Percentiles rank a stretch among this genome's conserved stretches.
phyloP scores from a whole-genome alignment of 306 rosid species.

The Quercus cerris region DNA sequence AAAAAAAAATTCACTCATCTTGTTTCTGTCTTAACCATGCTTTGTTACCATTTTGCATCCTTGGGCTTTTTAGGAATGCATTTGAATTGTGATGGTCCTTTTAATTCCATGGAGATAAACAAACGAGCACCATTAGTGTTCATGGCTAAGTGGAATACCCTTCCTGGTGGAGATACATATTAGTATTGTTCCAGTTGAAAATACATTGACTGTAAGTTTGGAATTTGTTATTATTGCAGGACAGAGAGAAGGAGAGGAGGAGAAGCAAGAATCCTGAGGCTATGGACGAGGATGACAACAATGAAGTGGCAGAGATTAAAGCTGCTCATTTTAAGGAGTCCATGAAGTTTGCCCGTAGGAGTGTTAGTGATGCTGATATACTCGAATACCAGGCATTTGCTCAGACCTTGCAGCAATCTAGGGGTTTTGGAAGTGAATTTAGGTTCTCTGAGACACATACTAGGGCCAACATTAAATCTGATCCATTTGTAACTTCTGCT shows the following conservation, averaged over 20 bases:
- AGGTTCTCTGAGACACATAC: conserved; percentile 33
- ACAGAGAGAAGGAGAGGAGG: conserved; percentile 48
- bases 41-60: neutral
- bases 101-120: neutral
- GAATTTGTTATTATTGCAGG: conserved; percentile 25
- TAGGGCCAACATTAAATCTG: conserved; percentile 29
- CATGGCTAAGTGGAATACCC: neutral
- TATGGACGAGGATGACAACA: conserved; percentile 47
- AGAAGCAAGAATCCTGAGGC: conserved; percentile 47
- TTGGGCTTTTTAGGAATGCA: neutral
- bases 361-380: conserved; percentile 58
- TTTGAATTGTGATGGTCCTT: neutral
- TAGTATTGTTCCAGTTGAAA: neutral
- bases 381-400: conserved; percentile 59
- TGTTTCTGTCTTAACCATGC: conserved; percentile 25
- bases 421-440: conserved; percentile 54
- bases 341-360: conserved; percentile 55
- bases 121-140: neutral
- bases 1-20: too few species aligned
- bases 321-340: conserved; percentile 59
- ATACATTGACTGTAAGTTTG: neutral
- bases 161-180: neutral
- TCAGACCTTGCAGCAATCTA: conserved; percentile 54
- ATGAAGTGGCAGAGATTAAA: conserved; percentile 49
- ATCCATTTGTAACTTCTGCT: conserved; percentile 37